These are phyloP conservation scores for Pyricularia sp. DNA, from an alignment of 2,329 filamentous ascomycete genomes.

Conservation along the genomic window DNA sequence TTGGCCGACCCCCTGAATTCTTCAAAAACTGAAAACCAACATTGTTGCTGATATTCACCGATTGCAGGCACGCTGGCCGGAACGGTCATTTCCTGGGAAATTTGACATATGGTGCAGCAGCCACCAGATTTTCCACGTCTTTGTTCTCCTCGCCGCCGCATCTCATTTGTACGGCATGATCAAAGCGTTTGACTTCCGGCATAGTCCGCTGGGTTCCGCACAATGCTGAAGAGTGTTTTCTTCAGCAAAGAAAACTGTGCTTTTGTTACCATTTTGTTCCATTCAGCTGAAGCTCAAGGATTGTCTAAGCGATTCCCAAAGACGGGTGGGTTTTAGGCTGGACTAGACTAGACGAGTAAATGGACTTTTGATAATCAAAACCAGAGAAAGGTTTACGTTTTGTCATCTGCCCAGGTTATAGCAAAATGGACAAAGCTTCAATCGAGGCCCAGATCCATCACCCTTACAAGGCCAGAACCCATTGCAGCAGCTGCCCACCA, in stretches of 20 bases:
- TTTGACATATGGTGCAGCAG: slow-evolving; percentile 91
- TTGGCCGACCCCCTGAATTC: not conserved
- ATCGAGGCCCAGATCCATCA: slow-evolving; percentile 52
- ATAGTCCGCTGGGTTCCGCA: slow-evolving; percentile 37
- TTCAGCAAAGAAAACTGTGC: not conserved
- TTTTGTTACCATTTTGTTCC: not conserved
- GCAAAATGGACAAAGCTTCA: slow-evolving; percentile 5
- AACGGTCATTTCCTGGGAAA: slow-evolving; percentile 59
- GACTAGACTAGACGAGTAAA: not conserved
- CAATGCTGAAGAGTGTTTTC: not conserved
- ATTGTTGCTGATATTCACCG: not conserved
- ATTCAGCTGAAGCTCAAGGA: not conserved
- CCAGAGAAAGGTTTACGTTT: not conserved
- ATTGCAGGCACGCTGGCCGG: slow-evolving; percentile 60
- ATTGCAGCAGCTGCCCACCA: slow-evolving; percentile 55
- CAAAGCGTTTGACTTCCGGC: slow-evolving; percentile 77
- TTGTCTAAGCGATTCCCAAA: not conserved
- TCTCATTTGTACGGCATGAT: slow-evolving; percentile 71
- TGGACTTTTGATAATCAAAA: not conserved
- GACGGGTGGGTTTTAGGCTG: not conserved
- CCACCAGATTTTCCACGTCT: slow-evolving; percentile 90
- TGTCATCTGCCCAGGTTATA: not conserved
- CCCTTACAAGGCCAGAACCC: slow-evolving; percentile 51
- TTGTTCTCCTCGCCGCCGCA: slow-evolving; percentile 71
- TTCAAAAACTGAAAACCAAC: not conserved